Conservation (phyloP, 129 eudicot genomes). For the Mikania micrantha region DNA sequence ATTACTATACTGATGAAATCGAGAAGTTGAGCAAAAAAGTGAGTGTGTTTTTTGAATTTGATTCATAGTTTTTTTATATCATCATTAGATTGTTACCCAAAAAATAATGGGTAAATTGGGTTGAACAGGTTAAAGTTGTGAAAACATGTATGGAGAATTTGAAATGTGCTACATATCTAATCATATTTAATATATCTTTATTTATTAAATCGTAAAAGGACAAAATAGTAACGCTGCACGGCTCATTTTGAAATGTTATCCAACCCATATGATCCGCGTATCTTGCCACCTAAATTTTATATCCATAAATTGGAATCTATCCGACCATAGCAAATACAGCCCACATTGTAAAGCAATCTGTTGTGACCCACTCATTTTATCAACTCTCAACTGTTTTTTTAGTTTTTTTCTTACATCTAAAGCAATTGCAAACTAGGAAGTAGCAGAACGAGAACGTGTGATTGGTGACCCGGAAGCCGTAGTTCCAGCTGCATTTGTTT, state of each 20-base stretch:
- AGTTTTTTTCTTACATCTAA: conserved; percentile 1
- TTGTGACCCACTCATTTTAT: neutral
- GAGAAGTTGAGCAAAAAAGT: conserved; percentile 60
- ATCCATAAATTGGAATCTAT: neutral
- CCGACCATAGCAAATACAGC: neutral
- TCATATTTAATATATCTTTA: neutral
- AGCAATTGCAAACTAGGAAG: conserved; percentile 41
- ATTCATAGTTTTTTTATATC: neutral
- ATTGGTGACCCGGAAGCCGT: conserved; percentile 71
- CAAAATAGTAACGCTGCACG: neutral
- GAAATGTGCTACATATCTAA: neutral
- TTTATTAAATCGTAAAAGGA: neutral
- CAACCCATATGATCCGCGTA: neutral
- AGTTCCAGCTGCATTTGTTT: conserved; percentile 89
- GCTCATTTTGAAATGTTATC: neutral
- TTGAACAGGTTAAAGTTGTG: neutral
- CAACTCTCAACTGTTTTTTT: neutral
- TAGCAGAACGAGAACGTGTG: conserved; percentile 67
- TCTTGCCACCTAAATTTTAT: neutral
- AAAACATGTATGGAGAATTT: neutral
- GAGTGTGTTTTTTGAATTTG: conserved; percentile 24
- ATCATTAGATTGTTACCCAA: no score
- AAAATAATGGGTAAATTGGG: neutral
- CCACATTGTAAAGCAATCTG: neutral
- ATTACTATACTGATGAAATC: conserved; percentile 66